A percentile compares a stretch with the other conserved stretches of the same genome.
Evolutionary conservation across 1,139 yeast species (phyloP).

Genomic region (Diutina rugosa): DNA sequence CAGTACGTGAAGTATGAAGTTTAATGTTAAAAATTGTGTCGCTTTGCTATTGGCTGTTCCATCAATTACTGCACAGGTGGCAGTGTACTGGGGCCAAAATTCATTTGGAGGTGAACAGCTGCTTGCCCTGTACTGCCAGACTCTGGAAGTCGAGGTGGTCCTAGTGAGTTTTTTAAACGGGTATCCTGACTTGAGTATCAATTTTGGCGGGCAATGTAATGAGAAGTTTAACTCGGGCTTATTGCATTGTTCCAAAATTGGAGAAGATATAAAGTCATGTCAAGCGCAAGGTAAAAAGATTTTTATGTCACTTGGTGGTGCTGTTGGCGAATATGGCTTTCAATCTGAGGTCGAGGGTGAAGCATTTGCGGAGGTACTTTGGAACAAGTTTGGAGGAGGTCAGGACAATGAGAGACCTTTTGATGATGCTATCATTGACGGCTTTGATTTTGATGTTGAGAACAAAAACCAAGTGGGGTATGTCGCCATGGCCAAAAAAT

Average conservation of each 20-base stretch:
- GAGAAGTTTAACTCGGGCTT: slow-evolving; percentile 41
- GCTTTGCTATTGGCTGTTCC: not conserved
- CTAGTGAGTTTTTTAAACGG: slow-evolving; percentile 55
- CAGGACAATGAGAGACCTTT: slow-evolving; percentile 58
- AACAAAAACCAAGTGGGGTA: slow-evolving; percentile 38
- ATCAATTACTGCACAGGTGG: slow-evolving; percentile 18
- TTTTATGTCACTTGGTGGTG: slow-evolving; percentile 80
- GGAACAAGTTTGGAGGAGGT: slow-evolving; percentile 86
- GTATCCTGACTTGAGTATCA: slow-evolving; percentile 44
- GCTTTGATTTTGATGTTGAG: slow-evolving; percentile 35
- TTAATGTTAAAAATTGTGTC: not conserved
- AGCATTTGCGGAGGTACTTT: slow-evolving; percentile 58
- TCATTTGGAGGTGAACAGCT: slow-evolving; percentile 60
- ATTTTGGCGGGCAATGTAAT: slow-evolving; percentile 60
- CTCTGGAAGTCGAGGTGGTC: slow-evolving; percentile 58
- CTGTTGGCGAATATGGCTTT: slow-evolving; percentile 71
- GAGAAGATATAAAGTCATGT: slow-evolving; percentile 70
- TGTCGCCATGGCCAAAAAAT: slow-evolving; percentile 44
- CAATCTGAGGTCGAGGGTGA: slow-evolving; percentile 47
- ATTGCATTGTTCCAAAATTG: slow-evolving; percentile 50
- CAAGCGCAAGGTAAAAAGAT: slow-evolving; percentile 70
- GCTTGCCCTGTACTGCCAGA: slow-evolving; percentile 56
- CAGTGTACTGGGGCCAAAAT: slow-evolving; percentile 87
- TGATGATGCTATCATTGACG: slow-evolving; percentile 35
- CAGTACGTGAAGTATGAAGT: not conserved